Percentiles rank a stretch among this genome's conserved stretches.
Conservation (phyloP, 345 rosid species). For the Sonneratia alba region DNA sequence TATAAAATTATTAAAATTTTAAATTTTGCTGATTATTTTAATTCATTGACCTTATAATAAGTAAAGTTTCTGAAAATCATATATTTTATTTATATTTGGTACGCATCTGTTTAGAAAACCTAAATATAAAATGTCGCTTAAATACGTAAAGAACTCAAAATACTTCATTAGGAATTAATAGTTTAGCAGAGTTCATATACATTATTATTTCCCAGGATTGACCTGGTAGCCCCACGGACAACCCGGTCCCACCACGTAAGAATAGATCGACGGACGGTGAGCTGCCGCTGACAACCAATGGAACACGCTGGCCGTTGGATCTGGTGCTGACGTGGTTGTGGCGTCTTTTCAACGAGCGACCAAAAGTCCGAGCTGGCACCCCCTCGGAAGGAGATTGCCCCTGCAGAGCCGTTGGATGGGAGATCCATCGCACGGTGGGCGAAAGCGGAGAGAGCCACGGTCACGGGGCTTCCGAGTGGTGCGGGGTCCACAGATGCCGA, state of each 20-base stretch:
- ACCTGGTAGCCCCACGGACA: slow-evolving; percentile 24
- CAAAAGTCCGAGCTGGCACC: slow-evolving; percentile 48
- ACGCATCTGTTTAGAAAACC: too few relatives aligned
- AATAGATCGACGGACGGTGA: neutral
- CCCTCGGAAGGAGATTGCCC: slow-evolving; percentile 26
- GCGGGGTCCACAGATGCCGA: slow-evolving; percentile 38
- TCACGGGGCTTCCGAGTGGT: slow-evolving; percentile 76
- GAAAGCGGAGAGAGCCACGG: slow-evolving; percentile 32
- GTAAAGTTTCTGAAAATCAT: too few relatives aligned
- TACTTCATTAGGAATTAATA: neutral
- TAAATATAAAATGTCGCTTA: too few relatives aligned
- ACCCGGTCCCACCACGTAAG: neutral
- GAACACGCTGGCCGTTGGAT: slow-evolving; percentile 31
- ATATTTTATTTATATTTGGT: too few relatives aligned
- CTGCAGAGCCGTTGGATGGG: slow-evolving; percentile 20
- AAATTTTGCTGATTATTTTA: too few relatives aligned
- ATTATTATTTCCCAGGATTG: slow-evolving; percentile 1
- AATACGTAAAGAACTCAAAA: too few relatives aligned
- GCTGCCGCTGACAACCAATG: neutral
- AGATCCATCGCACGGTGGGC: slow-evolving; percentile 20
- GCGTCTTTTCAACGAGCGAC: slow-evolving; percentile 17
- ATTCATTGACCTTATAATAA: too few relatives aligned
- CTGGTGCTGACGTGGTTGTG: slow-evolving; percentile 43
- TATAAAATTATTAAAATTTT: too few relatives aligned
- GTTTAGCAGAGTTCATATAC: neutral